These are phyloP conservation scores for Vigna hirtella DNA, from an alignment of 306 rosid species.

Conservation along the genomic window DNA sequence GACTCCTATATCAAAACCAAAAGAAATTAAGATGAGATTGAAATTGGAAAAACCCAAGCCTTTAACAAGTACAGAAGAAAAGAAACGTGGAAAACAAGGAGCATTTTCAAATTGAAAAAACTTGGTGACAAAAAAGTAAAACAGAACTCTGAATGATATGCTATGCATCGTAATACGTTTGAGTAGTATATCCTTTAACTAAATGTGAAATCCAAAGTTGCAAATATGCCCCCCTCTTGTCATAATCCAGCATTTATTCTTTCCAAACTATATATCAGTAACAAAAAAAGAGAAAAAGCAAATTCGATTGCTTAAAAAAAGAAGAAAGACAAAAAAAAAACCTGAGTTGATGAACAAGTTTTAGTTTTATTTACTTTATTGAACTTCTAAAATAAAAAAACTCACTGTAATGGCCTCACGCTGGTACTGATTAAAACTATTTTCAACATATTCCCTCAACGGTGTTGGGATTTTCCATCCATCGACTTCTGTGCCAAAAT, in stretches of 20 bases:
- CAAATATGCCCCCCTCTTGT: conserved; percentile 18
- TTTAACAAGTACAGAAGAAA: conserved; percentile 9
- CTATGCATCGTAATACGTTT: background rate
- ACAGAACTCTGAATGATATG: conserved; percentile 8
- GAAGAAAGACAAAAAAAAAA: background rate
- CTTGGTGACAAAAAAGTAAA: background rate
- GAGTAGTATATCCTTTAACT: conserved; percentile 25
- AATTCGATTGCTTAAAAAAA: background rate
- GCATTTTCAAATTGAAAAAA: conserved; percentile 25
- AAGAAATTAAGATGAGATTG: conserved; percentile 14
- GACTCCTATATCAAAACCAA: background rate
- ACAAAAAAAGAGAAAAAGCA: background rate
- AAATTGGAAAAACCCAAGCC: background rate
- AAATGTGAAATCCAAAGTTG: conserved; percentile 30
- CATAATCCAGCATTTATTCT: conserved; percentile 10
- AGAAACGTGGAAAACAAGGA: conserved; percentile 20
- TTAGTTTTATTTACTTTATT: background rate
- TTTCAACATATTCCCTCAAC: conserved; percentile 70
- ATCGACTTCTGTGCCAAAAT: conserved; percentile 52
- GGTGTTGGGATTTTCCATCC: conserved; percentile 82
- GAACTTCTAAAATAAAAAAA: conserved; percentile 46
- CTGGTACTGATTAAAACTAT: conserved; percentile 77
- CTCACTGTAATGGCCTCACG: conserved; percentile 84
- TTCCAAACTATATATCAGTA: conserved; percentile 27
- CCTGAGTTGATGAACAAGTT: conserved; percentile 19